Base-by-base conservation (phyloP, 805 yeast species). In the Groenewaldozyma tartarivorans region DNA sequence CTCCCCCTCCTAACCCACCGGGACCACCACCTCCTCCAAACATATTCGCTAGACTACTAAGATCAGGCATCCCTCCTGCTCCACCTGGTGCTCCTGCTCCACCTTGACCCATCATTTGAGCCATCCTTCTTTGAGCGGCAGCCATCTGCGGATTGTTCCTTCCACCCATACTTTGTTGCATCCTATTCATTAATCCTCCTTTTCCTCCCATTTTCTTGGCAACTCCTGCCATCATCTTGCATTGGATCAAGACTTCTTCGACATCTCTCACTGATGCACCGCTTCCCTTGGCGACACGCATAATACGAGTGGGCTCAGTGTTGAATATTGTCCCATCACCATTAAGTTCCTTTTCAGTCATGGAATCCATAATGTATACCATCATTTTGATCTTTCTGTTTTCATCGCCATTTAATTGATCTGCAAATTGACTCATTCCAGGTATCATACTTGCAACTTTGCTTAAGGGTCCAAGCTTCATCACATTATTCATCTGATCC, bases 381-480 rank as follows among this genome's bases (percentile, higher is more conserved):
- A 90, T 86, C 48, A 80, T 72, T 58, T 88, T 90, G 66, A 90
- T 70, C 55, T 81, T 73, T 41, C 74, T 71, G n/a, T 85, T 75
- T 54, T 92, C 97, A 52, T 86, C 95, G 58, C 87, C 96, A 20
- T 94, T 92, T 34, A 85, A 78, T 60, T 84, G 90, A 39, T 72
- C 77, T 74, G 90, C 80, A 71, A 90, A 71, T 50, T 75, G 77
- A 29, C 88, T 76, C 64, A 87, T 75, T 55, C 96, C 92, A 0
- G 98, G 98, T 45, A 90, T 78, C 96, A 90, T 90, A 40, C 81
- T 76, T 2, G 96, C 96, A 48, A 90, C 85, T 58, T 92, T 88
- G 19, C 94, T 79, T 40, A 90, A 65, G 2, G 97, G 96, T 1
- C 98, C 98, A 94, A 92, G 85, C 61, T 92, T 92, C 75, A 90